Evolutionary conservation across 139 green algal species (phyloP), one percentile per base, ranked within the genome.

Genomic region (Chlamydomonas sp.): DNA sequence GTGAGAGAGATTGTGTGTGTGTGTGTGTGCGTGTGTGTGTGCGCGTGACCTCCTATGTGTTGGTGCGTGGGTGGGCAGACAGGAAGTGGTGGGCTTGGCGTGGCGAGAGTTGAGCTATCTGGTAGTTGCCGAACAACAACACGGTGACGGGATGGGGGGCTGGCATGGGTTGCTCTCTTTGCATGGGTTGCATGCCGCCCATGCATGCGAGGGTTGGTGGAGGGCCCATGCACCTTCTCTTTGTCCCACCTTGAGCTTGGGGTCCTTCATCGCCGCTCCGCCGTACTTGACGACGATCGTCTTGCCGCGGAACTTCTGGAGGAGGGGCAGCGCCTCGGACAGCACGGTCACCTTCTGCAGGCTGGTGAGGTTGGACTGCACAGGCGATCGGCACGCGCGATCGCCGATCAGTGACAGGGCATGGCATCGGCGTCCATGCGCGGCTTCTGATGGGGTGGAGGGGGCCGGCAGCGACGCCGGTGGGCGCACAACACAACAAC

Each of bases 281-380:
- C 95, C 95, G 72, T 98, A 99, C 84, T 99, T 99, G 65, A 99
- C 86, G 2, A 99, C 95, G 1, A 99, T 80, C 0, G 90, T 99
- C 73, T 98, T 96, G 36, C 85, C 87, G 4, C 77, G 73, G 70
- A 97, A 97, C 31, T 79, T 80, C 73, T 96, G 90, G 77, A 99
- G 84, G 77, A 97, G 98, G 2, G 95, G 95, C 73, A 99, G 79
- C 2, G 95, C 95, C 77, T 99, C 95, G 26, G 90, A 90, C 33
- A 99, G 79, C 30, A 98, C 84, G 3, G 76, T 84, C 1, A 97
- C 91, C 16, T 89, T 81, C 31, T 96, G 84, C 24, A 93, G 72
- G 72, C 78, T 78, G 24, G 64, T 83, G 2, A 86, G 74, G 69
- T 71, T 20, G 16, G 54, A 57, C n/a, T n/a, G n/a, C n/a, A n/a